phyloP scores from a whole-genome alignment of 495 filamentous ascomycete species.

The Parathielavia appendiculata region DNA sequence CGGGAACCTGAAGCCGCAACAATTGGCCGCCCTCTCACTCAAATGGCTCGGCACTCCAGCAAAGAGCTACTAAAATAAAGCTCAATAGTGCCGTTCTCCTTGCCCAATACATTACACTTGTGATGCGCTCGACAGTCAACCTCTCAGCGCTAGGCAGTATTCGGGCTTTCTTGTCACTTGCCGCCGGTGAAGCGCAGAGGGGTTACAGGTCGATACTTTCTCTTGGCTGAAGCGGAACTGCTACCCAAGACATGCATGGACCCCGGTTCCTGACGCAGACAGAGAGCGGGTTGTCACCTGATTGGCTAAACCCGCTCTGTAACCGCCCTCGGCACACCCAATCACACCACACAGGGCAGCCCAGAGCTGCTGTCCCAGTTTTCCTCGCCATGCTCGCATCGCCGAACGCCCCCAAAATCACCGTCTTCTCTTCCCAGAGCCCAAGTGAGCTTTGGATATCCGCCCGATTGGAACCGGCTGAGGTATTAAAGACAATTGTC shows the following conservation, averaged over 20 bases:
- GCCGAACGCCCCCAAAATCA: neutral
- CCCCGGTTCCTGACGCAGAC: constrained; percentile 23
- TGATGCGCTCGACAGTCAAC: neutral
- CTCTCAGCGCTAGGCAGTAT: neutral
- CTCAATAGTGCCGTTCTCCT: neutral
- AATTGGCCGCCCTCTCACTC: no score
- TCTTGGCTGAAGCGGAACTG: constrained; percentile 12
- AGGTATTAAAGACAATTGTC: neutral
- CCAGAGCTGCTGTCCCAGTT: constrained; percentile 22
- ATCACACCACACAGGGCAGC: constrained; percentile 32
- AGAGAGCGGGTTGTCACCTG: constrained; percentile 19
- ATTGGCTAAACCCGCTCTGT: constrained; percentile 37
- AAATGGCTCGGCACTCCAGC: neutral
- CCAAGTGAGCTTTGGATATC: neutral
- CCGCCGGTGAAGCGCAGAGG: constrained; percentile 28
- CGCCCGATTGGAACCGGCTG: neutral
- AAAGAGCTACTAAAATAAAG: neutral
- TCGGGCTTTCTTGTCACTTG: constrained; percentile 21
- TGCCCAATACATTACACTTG: constrained; percentile 2
- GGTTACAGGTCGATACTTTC: constrained; percentile 29
- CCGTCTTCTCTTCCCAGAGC: neutral
- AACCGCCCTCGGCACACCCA: constrained; percentile 42
- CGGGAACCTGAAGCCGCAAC: no score
- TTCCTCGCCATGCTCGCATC: constrained; percentile 13
- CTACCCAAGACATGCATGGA: constrained; percentile 7